Percentiles rank a stretch among this genome's conserved stretches.
Conservation (phyloP, 2,329 filamentous ascomycete genomes). For the Pyrenophora teres region DNA sequence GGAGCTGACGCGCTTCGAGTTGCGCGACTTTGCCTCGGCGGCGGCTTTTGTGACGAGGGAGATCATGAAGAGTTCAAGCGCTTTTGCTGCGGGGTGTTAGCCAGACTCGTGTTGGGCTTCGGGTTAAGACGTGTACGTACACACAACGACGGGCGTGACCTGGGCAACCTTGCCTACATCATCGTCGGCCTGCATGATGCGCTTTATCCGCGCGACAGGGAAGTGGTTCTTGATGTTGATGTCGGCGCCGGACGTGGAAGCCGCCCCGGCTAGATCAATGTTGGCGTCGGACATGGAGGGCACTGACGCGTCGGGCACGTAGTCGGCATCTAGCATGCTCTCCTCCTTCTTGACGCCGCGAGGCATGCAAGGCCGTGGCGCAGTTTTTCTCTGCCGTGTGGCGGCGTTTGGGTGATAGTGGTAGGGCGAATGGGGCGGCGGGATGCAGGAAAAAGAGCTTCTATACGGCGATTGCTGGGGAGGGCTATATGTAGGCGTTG, state of each 20-base stretch:
- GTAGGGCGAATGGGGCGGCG: constrained; percentile 28
- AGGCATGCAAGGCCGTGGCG: constrained; percentile 33
- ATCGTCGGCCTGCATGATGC: constrained; percentile 99
- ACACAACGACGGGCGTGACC: constrained; percentile 92
- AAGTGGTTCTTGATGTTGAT: constrained; percentile 92
- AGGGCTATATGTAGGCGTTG: constrained; percentile 43
- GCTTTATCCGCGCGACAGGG: constrained; percentile 94
- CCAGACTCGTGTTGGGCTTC: not conserved
- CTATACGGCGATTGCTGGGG: constrained; percentile 46
- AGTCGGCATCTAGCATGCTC: constrained; percentile 45
- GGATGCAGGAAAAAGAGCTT: constrained; percentile 40
- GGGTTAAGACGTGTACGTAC: constrained; percentile 51
- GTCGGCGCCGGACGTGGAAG: constrained; percentile 45
- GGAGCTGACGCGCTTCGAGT: constrained; percentile 86
- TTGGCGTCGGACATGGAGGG: constrained; percentile 25
- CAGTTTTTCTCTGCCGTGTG: constrained; percentile 20
- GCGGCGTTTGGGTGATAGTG: constrained; percentile 19
- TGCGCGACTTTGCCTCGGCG: constrained; percentile 77
- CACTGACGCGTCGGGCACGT: constrained; percentile 41
- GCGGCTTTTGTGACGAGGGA: constrained; percentile 88
- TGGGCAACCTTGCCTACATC: constrained; percentile 98
- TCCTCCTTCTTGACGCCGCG: constrained; percentile 32
- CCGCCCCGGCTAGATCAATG: constrained; percentile 29
- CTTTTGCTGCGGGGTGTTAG: constrained; percentile 67
- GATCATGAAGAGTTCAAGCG: constrained; percentile 97